These are phyloP conservation scores for Trichosporon faecale DNA, from an alignment of 1,284 basidiomycete species.

Conservation along the genomic window DNA sequence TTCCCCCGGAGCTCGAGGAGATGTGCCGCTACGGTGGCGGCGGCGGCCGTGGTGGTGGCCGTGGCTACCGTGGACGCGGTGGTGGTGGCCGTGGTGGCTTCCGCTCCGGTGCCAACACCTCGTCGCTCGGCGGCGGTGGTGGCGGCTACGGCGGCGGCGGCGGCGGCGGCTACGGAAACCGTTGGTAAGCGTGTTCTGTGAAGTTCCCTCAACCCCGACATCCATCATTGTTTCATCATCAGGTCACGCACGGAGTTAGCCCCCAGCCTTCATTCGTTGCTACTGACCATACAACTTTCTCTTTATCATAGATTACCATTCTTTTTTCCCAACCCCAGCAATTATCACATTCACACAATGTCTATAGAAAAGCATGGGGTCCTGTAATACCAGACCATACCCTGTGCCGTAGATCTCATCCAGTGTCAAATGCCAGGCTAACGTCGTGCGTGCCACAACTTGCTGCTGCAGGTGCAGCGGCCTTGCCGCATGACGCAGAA, in stretches of 20 bases:
- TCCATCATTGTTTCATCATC: conserved; percentile 8
- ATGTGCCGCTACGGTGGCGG: conserved; percentile 81
- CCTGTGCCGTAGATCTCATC: conserved; percentile 7
- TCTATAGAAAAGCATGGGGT: conserved; percentile 18
- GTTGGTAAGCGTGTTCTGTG: conserved; percentile 27
- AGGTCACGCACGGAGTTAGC: conserved; percentile 10
- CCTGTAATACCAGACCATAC: conserved; percentile 1
- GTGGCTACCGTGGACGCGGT: conserved; percentile 55
- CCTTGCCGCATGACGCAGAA: conserved; percentile 1
- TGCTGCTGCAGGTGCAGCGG: not conserved
- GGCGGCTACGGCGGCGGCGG: conserved; percentile 47
- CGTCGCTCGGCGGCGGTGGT: conserved; percentile 28
- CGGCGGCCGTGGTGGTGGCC: conserved; percentile 52
- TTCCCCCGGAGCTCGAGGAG: conserved; percentile 88
- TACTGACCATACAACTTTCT: conserved; percentile 9
- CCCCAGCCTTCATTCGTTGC: conserved; percentile 16
- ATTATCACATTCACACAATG: conserved; percentile 10
- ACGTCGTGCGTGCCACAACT: conserved; percentile 14
- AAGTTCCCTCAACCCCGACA: not conserved
- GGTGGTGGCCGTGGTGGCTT: conserved; percentile 57
- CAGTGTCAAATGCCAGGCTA: conserved; percentile 14
- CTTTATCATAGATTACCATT: conserved; percentile 17
- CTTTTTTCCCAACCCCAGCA: conserved; percentile 20
- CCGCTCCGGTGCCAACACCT: conserved; percentile 29
- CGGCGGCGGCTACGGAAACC: conserved; percentile 43